A percentile compares a stretch with the other conserved stretches of the same genome.
These are phyloP conservation scores for Lasiodiplodia gonubiensis DNA, from an alignment of 2,329 filamentous ascomycete species.

Conservation along the genomic window DNA sequence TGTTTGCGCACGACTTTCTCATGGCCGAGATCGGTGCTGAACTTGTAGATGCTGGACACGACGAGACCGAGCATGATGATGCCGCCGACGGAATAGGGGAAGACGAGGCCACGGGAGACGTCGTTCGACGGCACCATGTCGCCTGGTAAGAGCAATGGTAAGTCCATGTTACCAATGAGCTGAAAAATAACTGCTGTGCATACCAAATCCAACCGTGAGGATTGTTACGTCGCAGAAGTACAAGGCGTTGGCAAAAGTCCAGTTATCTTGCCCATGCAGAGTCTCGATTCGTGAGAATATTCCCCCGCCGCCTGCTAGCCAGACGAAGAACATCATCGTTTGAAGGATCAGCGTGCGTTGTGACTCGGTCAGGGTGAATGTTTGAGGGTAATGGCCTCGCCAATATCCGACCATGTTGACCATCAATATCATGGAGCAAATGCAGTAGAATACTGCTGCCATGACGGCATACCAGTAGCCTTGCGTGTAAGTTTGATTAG, in stretches of 20 bases:
- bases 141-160: conserved; percentile 30
- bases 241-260: conserved; percentile 74
- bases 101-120: conserved; percentile 71
- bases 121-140: conserved; percentile 64
- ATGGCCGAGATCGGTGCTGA: conserved; percentile 63
- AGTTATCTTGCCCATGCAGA: conserved; percentile 53
- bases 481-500: conserved; percentile 70
- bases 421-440: conserved; percentile 77
- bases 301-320: conserved; percentile 77
- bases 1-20: conserved; percentile 68
- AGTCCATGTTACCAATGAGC: not conserved
- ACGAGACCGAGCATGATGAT: conserved; percentile 85
- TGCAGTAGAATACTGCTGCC: conserved; percentile 77
- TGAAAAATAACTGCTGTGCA: not conserved
- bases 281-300: conserved; percentile 73
- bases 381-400: conserved; percentile 74
- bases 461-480: conserved; percentile 88
- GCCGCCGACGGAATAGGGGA: conserved; percentile 83
- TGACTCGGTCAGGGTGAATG: conserved; percentile 77
- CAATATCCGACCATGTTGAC: conserved; percentile 81
- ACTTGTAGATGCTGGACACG: conserved; percentile 77
- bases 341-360: conserved; percentile 90
- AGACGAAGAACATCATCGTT: conserved; percentile 83
- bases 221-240: conserved; percentile 54
- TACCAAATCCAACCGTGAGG: conserved; percentile 46